phyloP scores from a whole-genome alignment of 2,329 filamentous ascomycete species.

The Diaporthe eres region DNA sequence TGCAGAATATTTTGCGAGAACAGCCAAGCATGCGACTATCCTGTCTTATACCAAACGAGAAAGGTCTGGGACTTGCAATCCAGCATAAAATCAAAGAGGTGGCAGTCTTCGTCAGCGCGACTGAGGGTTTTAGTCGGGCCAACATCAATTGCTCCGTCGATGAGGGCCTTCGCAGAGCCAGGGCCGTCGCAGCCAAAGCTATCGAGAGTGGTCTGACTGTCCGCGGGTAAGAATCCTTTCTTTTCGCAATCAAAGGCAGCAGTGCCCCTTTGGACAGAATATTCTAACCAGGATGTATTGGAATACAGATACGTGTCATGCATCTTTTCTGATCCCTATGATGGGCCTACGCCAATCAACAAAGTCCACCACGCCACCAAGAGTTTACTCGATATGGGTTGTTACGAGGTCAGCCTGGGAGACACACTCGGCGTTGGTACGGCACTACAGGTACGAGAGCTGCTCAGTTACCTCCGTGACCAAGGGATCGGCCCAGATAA shows the following conservation, averaged over 20 bases:
- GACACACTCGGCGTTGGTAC: slow-evolving; percentile 77
- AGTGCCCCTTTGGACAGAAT: no score
- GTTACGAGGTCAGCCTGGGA: slow-evolving; percentile 76
- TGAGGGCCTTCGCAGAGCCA: slow-evolving; percentile 65
- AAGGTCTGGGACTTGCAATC: slow-evolving; percentile 62
- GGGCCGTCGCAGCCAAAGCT: slow-evolving; percentile 61
- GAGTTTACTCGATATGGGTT: slow-evolving; percentile 72
- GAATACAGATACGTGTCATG: slow-evolving; percentile 63
- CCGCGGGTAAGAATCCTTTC: slow-evolving; percentile 54
- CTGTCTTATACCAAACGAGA: slow-evolving; percentile 66
- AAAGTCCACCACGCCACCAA: slow-evolving; percentile 54
- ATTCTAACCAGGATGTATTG: no score
- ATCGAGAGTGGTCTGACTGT: slow-evolving; percentile 60
- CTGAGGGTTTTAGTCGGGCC: slow-evolving; percentile 69
- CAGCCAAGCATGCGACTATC: not conserved
- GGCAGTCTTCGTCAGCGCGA: slow-evolving; percentile 72
- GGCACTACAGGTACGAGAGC: slow-evolving; percentile 48
- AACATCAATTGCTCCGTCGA: slow-evolving; percentile 73
- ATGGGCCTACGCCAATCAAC: slow-evolving; percentile 49
- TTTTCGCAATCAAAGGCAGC: not conserved
- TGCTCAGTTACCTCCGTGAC: slow-evolving; percentile 52
- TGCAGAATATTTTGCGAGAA: slow-evolving; percentile 34
- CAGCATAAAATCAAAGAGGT: slow-evolving; percentile 46
- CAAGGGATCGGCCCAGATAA: slow-evolving; percentile 67
- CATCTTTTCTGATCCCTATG: slow-evolving; percentile 68